Evolutionary conservation across 768 basidiomycete genomes (phyloP), one percentile per base, ranked within the genome.

Genomic region (Stropharia rugosoannulata): DNA sequence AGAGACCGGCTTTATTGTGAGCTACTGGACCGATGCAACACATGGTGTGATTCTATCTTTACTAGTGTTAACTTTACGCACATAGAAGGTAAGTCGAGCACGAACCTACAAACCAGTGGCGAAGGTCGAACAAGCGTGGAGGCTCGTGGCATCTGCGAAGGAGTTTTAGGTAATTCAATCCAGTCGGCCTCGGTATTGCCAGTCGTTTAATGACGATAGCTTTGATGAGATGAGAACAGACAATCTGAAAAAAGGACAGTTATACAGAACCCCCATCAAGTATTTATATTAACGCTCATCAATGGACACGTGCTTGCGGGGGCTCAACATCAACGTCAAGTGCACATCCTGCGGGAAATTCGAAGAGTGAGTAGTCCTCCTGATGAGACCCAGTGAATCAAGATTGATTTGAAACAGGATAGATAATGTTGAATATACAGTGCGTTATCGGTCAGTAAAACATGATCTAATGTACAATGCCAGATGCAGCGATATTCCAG

Each of bases 401-500:
- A 44, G 32, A 44, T 52, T 52, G 36, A 44, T 52, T 52, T 44
- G 22, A 45, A 41, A 6, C 19, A 15, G 35, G 39, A 29, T 25
- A 39, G 44, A 12, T 38, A 27, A 37, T 35, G 22, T 40, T 11
- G 19, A 50, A 16, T 43, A 51, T 51, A 52, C 44, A 49, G 35
- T 49, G 55, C 49, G 49, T 43, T 49, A 50, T 49, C 32, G 15
- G 44, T 51, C 51, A 57, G 52, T 57, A 57, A 55, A 43, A 51
- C 41, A 41, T 48, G 47, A 51, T 54, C 35, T 64, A 61, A 44
- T 50, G 47, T 64, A 64, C 60, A 64, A 61, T 61, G 61, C 36
- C 60, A 64, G 55, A 61, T 61, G 61, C 36, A 51, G 54, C 51
- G 51, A 50, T 50, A 59, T 60, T 60, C 60, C 51, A 59, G 53